A percentile compares a stretch with the other conserved stretches of the same genome.
These are phyloP conservation scores for Bondarzewia mesenterica DNA, from an alignment of 1,284 basidiomycete species.

Conservation along the genomic window DNA sequence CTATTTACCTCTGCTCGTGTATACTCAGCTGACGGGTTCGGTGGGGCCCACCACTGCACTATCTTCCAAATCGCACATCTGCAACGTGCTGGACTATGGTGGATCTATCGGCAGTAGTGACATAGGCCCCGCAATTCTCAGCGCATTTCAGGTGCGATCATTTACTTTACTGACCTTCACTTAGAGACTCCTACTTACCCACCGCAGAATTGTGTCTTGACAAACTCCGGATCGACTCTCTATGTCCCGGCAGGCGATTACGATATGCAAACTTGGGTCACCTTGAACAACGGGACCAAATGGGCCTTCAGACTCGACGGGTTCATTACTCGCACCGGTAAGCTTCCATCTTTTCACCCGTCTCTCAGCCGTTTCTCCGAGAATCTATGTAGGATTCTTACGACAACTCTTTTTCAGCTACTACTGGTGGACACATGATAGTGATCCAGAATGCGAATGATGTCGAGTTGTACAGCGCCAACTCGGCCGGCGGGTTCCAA, in stretches of 20 bases:
- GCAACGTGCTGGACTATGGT: slow-evolving; percentile 26
- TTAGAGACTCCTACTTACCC: not conserved
- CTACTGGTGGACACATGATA: slow-evolving; percentile 24
- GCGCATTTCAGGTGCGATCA: slow-evolving; percentile 17
- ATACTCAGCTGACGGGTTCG: slow-evolving; percentile 20
- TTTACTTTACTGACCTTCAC: not conserved
- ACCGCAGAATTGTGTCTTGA: slow-evolving; percentile 19
- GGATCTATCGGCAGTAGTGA: slow-evolving; percentile 23
- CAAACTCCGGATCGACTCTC: slow-evolving; percentile 21
- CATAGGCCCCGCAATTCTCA: slow-evolving; percentile 26
- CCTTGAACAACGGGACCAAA: slow-evolving; percentile 20
- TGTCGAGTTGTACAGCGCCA: slow-evolving; percentile 29
- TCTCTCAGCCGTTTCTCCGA: not conserved
- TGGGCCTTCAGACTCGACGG: slow-evolving; percentile 28
- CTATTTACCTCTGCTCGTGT: not conserved
- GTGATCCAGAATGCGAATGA: slow-evolving; percentile 25
- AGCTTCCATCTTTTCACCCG: not conserved
- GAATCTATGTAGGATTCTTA: not conserved
- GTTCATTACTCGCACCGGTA: slow-evolving; percentile 23
- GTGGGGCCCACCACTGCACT: slow-evolving; percentile 23
- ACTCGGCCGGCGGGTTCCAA: slow-evolving; percentile 27
- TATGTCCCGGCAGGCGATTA: slow-evolving; percentile 24
- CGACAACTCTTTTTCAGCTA: not conserved
- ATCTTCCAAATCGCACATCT: slow-evolving; percentile 19
- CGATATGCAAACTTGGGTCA: slow-evolving; percentile 24